Percentiles rank a stretch among this genome's conserved stretches.
These are phyloP conservation scores for Suillus brevipes DNA, from an alignment of 768 basidiomycete genomes.

Conservation along the genomic window DNA sequence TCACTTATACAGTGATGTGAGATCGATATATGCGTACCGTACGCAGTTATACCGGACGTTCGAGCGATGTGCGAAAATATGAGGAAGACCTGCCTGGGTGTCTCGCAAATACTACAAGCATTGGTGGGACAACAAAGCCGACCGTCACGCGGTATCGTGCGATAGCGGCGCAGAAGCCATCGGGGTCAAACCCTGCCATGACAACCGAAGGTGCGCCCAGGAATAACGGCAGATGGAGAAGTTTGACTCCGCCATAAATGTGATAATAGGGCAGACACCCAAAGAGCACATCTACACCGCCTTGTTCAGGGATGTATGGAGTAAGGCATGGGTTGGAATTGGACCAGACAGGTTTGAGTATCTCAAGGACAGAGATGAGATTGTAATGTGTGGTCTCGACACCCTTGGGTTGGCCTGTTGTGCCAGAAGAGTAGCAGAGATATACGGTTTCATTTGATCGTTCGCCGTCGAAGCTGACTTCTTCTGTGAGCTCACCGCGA, in stretches of 20 bases:
- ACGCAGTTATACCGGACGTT: not conserved
- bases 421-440: constrained; percentile 68
- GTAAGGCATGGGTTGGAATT: constrained; percentile 30
- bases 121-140: constrained; percentile 73
- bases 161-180: constrained; percentile 62
- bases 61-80: not conserved
- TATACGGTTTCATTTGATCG: constrained; percentile 59
- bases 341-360: constrained; percentile 48
- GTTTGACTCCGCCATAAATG: constrained; percentile 58
- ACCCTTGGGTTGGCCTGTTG: constrained; percentile 79
- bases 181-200: constrained; percentile 71
- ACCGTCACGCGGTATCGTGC: constrained; percentile 62
- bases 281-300: constrained; percentile 47
- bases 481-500: constrained; percentile 46
- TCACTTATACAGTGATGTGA: not conserved
- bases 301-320: constrained; percentile 10
- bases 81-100: constrained; percentile 55
- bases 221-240: constrained; percentile 59
- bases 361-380: constrained; percentile 57
- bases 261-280: constrained; percentile 66
- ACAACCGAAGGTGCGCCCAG: constrained; percentile 54
- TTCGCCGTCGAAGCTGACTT: constrained; percentile 56
- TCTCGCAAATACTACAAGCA: constrained; percentile 73
- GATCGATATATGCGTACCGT: not conserved
- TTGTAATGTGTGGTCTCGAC: constrained; percentile 72